phyloP scores from a whole-genome alignment of 2,329 filamentous ascomycete genomes.

The Colletotrichum sp. region DNA sequence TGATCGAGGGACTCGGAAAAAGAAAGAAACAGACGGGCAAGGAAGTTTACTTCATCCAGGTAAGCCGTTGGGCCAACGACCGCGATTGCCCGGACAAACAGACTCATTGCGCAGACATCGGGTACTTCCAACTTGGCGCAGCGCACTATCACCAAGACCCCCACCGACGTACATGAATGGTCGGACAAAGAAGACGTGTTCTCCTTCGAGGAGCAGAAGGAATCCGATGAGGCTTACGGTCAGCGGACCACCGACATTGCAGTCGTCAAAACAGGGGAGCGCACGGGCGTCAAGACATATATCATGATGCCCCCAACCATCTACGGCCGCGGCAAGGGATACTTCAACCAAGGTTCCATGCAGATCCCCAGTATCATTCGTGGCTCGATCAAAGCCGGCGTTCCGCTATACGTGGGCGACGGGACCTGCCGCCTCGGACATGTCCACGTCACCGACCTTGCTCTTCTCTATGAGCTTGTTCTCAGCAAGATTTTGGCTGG shows the following conservation, averaged over 20 bases:
- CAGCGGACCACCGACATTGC: conserved; percentile 50
- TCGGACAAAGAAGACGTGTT: conserved; percentile 51
- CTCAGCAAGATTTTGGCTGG: conserved; percentile 35
- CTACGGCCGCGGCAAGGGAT: conserved; percentile 48
- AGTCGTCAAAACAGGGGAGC: conserved; percentile 42
- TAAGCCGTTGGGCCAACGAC: background rate
- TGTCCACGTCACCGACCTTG: conserved; percentile 50
- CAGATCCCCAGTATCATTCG: conserved; percentile 41
- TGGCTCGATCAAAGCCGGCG: conserved; percentile 28
- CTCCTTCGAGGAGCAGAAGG: conserved; percentile 38
- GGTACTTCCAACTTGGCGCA: conserved; percentile 50
- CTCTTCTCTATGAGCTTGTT: conserved; percentile 42
- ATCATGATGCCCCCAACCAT: conserved; percentile 52
- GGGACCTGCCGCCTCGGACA: conserved; percentile 44
- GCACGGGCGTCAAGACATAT: conserved; percentile 45
- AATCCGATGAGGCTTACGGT: conserved; percentile 39
- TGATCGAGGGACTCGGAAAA: conserved; percentile 46
- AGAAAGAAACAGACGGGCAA: conserved; percentile 36
- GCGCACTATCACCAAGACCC: conserved; percentile 38
- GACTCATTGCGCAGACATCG: conserved; percentile 31
- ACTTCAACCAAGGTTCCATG: conserved; percentile 42
- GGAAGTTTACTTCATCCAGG: conserved; percentile 44
- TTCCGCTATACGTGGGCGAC: conserved; percentile 33
- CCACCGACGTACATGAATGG: conserved; percentile 32
- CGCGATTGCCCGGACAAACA: background rate